Base-by-base conservation (phyloP, 805 yeast genomes). In the Nakazawaea ishiwadae region DNA sequence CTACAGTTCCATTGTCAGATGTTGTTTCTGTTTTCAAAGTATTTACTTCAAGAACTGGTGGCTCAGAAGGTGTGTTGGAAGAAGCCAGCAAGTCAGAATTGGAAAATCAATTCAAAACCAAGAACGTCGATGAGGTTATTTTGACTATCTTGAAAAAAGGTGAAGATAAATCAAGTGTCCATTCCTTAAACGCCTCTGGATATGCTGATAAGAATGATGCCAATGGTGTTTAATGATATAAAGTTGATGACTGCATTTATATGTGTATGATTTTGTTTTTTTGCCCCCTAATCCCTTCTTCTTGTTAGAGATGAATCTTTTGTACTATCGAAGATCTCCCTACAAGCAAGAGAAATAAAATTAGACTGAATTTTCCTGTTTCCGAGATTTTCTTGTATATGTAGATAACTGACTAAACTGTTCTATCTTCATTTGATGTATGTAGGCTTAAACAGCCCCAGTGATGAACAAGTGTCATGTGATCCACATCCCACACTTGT, bases 21-120 rank as follows among this genome's bases (percentile, higher is more conserved):
- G 73, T 83, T 4, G 79, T 84, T 1, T 80, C 81, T 0, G 67
- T 72, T 7, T 84, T 75, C 65, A 75, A 81, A 52, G 70, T 87
- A n/a, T 88, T 71, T 55, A 68, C 74, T 17, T 74, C 77, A 42
- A 71, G 71, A 46, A 68, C 66, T 18, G 83, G 85, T 35, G 96
- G 95, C 24, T 64, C 78, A 3, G 84, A 77, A 51, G 96, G 96
- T 43, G 69, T 72, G 7, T 56, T 84, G 19, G 85, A 81, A 39
- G 80, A 76, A 52, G 95, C 91, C 2, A 81, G 91, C 6, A 73
- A 76, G 42, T 64, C 68, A 15, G 84, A 80, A 45, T 56, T 87
- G 30, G 71, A 69, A 38, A 73, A 73, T 48, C 93, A 86, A 53
- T 87, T 88, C 49, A 91, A 89, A 21, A 65, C 73, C 19, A 63